Evolutionary conservation across 805 yeast genomes (phyloP), one percentile per base, ranked within the genome.

Genomic region (Tetrapisispora pingtungensis): DNA sequence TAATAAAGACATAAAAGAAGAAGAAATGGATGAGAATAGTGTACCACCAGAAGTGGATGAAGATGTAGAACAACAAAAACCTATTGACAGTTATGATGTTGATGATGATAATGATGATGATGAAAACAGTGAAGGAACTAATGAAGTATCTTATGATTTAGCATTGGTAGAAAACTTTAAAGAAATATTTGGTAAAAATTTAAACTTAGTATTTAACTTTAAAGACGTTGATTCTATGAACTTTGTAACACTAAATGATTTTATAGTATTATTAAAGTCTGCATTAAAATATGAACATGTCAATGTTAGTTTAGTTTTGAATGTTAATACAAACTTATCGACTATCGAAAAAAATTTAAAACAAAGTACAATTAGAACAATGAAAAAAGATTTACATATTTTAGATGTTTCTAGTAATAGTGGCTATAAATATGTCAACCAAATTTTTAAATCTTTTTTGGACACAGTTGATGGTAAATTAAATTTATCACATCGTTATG

Each of bases 381-480:
- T 62, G 36, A 56, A 58, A 43, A 58, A 56, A 40, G 52, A 56
- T 20, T 56, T 51, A 39, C 46, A 52, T 26, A 50, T 33, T 15
- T 47, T 61, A n/a, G 66, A 61, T 49, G 55, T 62, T 10, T 58
- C 64, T 4, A 59, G 61, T 43, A 61, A 57, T 33, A 58, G 56
- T 27, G 61, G 64, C n/a, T 58, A 49, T 40, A 59, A 61, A 43
- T 59, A 57, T 47, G 61, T 55, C 3, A 62, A 62, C 47, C 49
- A 52, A n/a, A 57, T 61, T 40, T 62, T 62, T 35, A 59, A 57
- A 47, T 50, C 61, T 43, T 62, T 62, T 31, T 38, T 62, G 34
- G 62, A 61, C 38, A 59, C 65, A 8, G 65, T 61, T 19, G 65
- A 62, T 46, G 61, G 64, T 12, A 62, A 62, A 43, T 41, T 62